Evolutionary conservation across 2,329 filamentous ascomycete species (phyloP), one percentile per base, ranked within the genome.

Genomic region (Lachnellula subtilissima): DNA sequence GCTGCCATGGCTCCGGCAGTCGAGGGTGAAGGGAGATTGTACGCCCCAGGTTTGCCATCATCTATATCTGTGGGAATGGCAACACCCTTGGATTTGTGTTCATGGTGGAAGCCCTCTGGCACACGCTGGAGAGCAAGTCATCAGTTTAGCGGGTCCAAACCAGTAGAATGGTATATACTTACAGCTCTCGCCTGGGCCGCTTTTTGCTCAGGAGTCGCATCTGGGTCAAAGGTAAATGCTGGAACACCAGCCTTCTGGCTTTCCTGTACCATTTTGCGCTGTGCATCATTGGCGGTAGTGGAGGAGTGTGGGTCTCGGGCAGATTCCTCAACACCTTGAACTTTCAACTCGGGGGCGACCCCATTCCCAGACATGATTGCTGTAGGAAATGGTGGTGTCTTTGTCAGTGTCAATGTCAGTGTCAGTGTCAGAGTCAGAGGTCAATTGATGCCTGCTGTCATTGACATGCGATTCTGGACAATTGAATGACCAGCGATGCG

Each of bases 191-290:
- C 86, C 70, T 92, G 89, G 35, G 87, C 87, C 59, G 82, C 86
- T 77, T 99, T 99, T 72, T 96, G 81, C 70, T 91, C 89, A 0
- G 87, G 81, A 45, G 80, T 86, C 43, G 91, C 92, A 76, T 96
- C 76, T 0, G 94, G 91, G 69, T 99, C 82, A 75, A 97, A 99
- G 60, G 86, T 83, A 70, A 89, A 94, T 61, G 91, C 92, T 32
- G 86, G 76, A 23, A 88, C 83, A 43, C 94, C 94, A 12, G 87
- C 89, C 66, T 88, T 87, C 67, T 80, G 84, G 64, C 89, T 90
- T 71, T 96, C 86, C 53, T 89, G 78, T 25, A 96, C 79, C 49
- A 97, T 80, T 65, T 83, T 82, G 64, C 82, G 79, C 74, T 96
- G 82, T 35, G 89, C 89, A 61, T 86, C 84, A 42, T 88, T 82